Evolutionary conservation across 108 stramenopile species (phyloP), one percentile per base, ranked within the genome.

Genomic region (Fragilariopsis cylindrus): DNA sequence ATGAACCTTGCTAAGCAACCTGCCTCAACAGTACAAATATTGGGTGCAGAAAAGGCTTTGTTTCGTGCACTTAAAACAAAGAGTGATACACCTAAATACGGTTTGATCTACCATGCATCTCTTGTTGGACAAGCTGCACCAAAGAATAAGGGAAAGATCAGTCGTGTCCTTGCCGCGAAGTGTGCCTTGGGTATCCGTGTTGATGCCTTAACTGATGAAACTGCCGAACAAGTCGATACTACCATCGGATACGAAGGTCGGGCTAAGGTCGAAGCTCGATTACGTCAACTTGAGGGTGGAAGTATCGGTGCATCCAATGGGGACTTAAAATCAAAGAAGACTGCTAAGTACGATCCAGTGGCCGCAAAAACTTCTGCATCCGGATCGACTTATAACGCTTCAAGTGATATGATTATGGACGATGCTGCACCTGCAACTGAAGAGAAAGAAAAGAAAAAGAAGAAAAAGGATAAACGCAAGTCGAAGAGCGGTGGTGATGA

Each of bases 11-110:
- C 99, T 70, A 99, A 99, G 81, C 95, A 94, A 80, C 98, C 99
- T n/a, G 99, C 99, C 15, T 97, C 97, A 15, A 99, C 99, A 4
- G 97, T 99, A 19, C 98, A 99, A 80, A 99, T 99, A 71, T 85
- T 99, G 69, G 99, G 99, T 45, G 98, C 98, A n/a, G 99, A 99
- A 81, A 99, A 99, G 90, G 99, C 98, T 6, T 95, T 99, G 49
- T 99, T 99, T 83, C 95, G 99, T 70, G 99, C 99, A 7, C 92
- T 99, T 4, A 99, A 99, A 85, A 99, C 98, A 19, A 99, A 99
- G 81, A 97, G 98, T 54, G 98, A 99, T 81, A 99, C 99, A 53
- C 99, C 99, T 45, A 99, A 99, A 80, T 99, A 99, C 80, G 99
- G 99, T 60, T 85, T 99, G 47, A 99, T 99, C 72, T 99, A 98